These are phyloP conservation scores for Agroathelia rolfsii DNA, from an alignment of 1,284 basidiomycete genomes.

Conservation along the genomic window DNA sequence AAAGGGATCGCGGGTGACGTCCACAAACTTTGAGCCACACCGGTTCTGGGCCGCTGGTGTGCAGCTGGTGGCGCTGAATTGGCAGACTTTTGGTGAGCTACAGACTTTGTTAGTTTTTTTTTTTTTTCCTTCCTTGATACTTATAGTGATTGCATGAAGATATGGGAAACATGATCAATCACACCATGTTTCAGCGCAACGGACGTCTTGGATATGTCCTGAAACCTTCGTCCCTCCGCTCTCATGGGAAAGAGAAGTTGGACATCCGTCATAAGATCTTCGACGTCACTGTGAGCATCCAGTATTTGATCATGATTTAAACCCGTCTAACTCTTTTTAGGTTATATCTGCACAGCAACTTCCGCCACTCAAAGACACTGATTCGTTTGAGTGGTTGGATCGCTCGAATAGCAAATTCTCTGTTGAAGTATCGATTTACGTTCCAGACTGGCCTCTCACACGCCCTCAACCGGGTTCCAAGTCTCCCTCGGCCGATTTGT, in stretches of 20 bases:
- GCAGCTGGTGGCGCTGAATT: conserved; percentile 95
- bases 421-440: conserved; percentile 70
- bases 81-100: conserved; percentile 84
- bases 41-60: conserved; percentile 86
- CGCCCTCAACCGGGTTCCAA: too few relatives aligned
- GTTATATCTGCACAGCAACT: conserved; percentile 93
- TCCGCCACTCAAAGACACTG: conserved; percentile 62
- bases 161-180: conserved; percentile 82
- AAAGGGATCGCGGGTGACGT: conserved; percentile 71
- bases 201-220: conserved; percentile 83
- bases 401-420: conserved; percentile 61
- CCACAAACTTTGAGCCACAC: conserved; percentile 86
- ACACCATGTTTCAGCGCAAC: conserved; percentile 89
- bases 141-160: conserved; percentile 35
- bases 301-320: conserved; percentile 1
- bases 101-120: neutral
- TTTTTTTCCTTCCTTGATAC: conserved; percentile 2
- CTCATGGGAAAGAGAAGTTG: conserved; percentile 52
- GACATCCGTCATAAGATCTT: conserved; percentile 46
- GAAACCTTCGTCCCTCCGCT: conserved; percentile 75
- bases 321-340: conserved; percentile 21
- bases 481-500: too few relatives aligned
- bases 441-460: conserved; percentile 80
- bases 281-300: conserved; percentile 44
- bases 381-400: conserved; percentile 51